Percentiles rank a stretch among this genome's conserved stretches.
phyloP scores from a whole-genome alignment of 352 stramenopile species.

The Globisporangium spinosum region DNA sequence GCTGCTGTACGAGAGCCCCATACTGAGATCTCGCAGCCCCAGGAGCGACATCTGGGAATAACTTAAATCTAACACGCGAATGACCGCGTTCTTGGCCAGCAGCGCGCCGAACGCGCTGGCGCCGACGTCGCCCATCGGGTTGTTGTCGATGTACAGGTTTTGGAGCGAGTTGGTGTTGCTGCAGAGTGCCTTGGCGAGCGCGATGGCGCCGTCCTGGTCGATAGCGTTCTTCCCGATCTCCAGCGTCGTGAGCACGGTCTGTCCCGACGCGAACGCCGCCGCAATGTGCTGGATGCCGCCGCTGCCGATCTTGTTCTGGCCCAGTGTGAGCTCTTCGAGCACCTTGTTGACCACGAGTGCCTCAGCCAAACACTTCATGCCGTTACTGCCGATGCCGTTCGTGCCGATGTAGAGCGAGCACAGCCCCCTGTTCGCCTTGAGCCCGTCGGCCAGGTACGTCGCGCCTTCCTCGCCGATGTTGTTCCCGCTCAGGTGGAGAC shows the following conservation, averaged over 20 bases:
- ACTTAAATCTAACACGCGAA: conserved; percentile 76
- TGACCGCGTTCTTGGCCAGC: conserved; percentile 61
- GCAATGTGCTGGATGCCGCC: conserved; percentile 56
- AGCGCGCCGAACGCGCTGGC: conserved; percentile 64
- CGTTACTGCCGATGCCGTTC: conserved; percentile 68
- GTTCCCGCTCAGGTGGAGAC: conserved; percentile 77
- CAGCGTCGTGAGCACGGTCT: conserved; percentile 55
- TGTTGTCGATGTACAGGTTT: conserved; percentile 85
- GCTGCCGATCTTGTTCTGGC: conserved; percentile 73
- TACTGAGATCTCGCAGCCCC: conserved; percentile 62
- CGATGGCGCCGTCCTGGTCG: conserved; percentile 59
- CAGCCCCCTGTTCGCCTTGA: conserved; percentile 49
- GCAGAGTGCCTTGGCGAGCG: conserved; percentile 65
- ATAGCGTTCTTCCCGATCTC: conserved; percentile 81
- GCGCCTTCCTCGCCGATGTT: conserved; percentile 80
- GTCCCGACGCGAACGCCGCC: conserved; percentile 47
- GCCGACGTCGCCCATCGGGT: conserved; percentile 72
- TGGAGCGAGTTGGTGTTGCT: conserved; percentile 44
- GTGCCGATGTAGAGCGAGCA: conserved; percentile 73
- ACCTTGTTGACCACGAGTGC: conserved; percentile 53
- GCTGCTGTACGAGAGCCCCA: conserved; percentile 57
- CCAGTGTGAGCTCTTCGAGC: conserved; percentile 69
- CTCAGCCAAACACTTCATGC: conserved; percentile 55
- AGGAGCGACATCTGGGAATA: conserved; percentile 81
- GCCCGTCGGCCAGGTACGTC: conserved; percentile 39